Evolutionary conservation across 2,329 filamentous ascomycete genomes (phyloP).

Genomic region (Cadophora malorum): DNA sequence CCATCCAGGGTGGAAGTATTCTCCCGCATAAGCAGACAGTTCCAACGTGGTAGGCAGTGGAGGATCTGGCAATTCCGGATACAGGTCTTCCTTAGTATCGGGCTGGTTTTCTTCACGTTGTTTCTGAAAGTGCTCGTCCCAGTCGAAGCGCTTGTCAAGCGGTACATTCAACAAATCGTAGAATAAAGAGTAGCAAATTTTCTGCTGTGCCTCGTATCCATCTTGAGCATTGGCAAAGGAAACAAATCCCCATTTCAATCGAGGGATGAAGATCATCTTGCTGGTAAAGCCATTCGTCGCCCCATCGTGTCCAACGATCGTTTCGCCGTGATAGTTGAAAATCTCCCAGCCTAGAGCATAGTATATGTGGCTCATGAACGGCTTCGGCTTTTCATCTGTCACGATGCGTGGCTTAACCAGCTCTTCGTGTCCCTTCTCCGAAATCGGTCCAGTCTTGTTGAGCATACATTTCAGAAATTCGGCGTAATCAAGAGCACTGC

Average conservation of each 20-base stretch:
- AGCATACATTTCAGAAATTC: constrained; percentile 33
- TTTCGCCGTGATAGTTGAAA: constrained; percentile 32
- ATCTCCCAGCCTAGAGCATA: constrained; percentile 32
- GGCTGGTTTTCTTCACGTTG: constrained; percentile 16
- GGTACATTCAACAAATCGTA: constrained; percentile 31
- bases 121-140: constrained; percentile 26
- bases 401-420: constrained; percentile 32
- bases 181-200: constrained; percentile 29
- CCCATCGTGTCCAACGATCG: constrained; percentile 27
- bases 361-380: constrained; percentile 20
- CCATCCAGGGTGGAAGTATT: constrained; percentile 31
- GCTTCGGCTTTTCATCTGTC: constrained; percentile 17
- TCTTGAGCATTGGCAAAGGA: constrained; percentile 24
- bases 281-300: constrained; percentile 25
- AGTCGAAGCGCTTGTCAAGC: constrained; percentile 28
- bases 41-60: constrained; percentile 21
- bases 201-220: constrained; percentile 21
- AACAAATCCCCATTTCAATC: constrained; percentile 31
- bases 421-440: constrained; percentile 29
- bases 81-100: constrained; percentile 27
- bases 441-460: constrained; percentile 27
- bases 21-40: constrained; percentile 21
- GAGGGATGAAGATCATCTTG: constrained; percentile 31
- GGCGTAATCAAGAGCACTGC: constrained; percentile 28
- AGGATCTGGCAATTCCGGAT: constrained; percentile 26